phyloP scores from a whole-genome alignment of 371 early-diverging fungal species.

The Apophysomyces variabilis region DNA sequence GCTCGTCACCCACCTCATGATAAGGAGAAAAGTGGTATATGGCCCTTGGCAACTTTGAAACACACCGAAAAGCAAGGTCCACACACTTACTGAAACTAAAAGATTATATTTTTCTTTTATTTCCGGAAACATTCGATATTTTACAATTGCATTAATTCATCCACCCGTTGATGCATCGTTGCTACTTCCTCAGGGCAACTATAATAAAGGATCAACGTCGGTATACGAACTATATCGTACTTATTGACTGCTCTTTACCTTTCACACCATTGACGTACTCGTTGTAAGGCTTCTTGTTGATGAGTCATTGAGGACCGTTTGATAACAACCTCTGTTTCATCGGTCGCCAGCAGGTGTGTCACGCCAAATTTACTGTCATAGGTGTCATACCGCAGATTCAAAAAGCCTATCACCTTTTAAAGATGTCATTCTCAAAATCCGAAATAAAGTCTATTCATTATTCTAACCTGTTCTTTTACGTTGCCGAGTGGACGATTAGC shows the following conservation, averaged over 20 bases:
- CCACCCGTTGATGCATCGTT: background rate
- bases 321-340: conserved; percentile 33
- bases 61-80: background rate
- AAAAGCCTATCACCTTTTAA: conserved; percentile 33
- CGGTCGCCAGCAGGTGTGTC: conserved; percentile 29
- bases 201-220: background rate
- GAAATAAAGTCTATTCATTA: background rate
- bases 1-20: background rate
- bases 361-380: conserved; percentile 42
- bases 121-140: background rate
- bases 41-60: background rate
- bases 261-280: conserved; percentile 20
- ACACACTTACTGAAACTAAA: too few relatives aligned
- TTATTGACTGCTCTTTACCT: conserved; percentile 11
- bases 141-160: background rate
- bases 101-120: too few relatives aligned
- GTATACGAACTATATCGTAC: too few relatives aligned
- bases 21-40: background rate
- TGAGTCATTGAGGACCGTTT: conserved; percentile 20
- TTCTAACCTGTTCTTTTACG: conserved; percentile 26
- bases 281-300: conserved; percentile 14
- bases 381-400: conserved; percentile 33
- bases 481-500: conserved; percentile 22
- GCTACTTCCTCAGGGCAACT: background rate
- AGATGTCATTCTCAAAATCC: background rate